phyloP scores from a whole-genome alignment of 192 early-diverging fungal genomes.

The Coemansia asiatica region DNA sequence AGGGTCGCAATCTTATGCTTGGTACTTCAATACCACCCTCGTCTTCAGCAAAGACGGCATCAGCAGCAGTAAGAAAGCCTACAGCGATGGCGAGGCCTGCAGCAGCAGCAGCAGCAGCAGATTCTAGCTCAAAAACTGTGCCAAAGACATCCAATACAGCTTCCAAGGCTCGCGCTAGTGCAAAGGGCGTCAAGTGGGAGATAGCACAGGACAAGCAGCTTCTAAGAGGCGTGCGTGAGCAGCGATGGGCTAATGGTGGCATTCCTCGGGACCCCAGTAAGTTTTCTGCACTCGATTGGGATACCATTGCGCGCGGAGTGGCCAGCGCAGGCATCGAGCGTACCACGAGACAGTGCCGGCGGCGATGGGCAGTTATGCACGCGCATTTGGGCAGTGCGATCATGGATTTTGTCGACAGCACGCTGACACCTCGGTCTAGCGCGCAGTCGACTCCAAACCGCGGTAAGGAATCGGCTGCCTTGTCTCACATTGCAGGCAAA shows the following conservation, averaged over 20 bases:
- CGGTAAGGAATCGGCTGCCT: background rate
- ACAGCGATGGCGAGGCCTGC: background rate
- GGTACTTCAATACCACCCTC: conserved; percentile 5
- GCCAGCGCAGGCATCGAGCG: conserved; percentile 18
- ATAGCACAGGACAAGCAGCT: conserved; percentile 49
- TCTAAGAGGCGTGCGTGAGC: conserved; percentile 35
- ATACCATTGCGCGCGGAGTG: conserved; percentile 22
- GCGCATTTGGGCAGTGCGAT: conserved; percentile 41
- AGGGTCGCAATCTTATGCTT: conserved; percentile 35
- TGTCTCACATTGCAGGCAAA: background rate
- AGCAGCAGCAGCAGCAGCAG: background rate
- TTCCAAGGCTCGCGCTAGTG: background rate
- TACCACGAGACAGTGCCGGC: conserved; percentile 38
- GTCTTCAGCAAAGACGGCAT: background rate
- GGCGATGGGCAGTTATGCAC: conserved; percentile 51
- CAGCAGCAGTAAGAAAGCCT: background rate
- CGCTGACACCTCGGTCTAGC: conserved; percentile 47
- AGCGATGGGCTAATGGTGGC: conserved; percentile 24
- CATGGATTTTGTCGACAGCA: conserved; percentile 51
- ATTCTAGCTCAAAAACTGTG: no score
- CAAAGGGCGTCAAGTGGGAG: conserved; percentile 30
- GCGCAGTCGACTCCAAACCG: conserved; percentile 28
- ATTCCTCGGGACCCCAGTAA: conserved; percentile 29
- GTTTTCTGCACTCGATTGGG: conserved; percentile 39
- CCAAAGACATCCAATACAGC: background rate